Evolutionary conservation across 345 rosid genomes (phyloP).

Genomic region (Dimocarpus longan): DNA sequence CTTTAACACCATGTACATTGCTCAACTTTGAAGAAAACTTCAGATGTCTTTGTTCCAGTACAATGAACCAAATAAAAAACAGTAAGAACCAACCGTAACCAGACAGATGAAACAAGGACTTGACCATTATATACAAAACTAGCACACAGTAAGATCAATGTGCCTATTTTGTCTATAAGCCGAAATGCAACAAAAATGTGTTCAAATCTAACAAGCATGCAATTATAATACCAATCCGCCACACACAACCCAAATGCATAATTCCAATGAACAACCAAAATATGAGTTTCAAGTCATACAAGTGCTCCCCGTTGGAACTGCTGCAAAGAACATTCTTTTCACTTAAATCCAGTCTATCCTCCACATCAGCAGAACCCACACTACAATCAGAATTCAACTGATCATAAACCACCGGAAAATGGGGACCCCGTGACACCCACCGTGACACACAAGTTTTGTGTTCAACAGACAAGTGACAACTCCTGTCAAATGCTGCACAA

Average conservation of each 20-base stretch:
- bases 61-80: too few species aligned
- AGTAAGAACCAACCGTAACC: background rate
- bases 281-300: constrained; percentile 46
- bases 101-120: background rate
- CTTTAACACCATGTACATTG: too few species aligned
- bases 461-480: constrained; percentile 24
- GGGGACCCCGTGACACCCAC: constrained; percentile 25
- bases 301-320: constrained; percentile 30
- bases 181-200: background rate
- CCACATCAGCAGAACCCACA: constrained; percentile 40
- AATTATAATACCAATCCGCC: background rate
- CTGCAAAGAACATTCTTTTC: constrained; percentile 32
- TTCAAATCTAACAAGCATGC: background rate
- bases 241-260: background rate
- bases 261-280: constrained; percentile 12
- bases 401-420: constrained; percentile 31
- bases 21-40: too few species aligned
- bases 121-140: background rate
- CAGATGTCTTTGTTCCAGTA: too few species aligned
- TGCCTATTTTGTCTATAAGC: background rate
- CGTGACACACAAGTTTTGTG: constrained; percentile 32
- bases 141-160: background rate
- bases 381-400: constrained; percentile 50
- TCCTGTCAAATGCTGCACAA: constrained; percentile 13
- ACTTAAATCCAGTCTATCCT: constrained; percentile 18